phyloP scores from a whole-genome alignment of 2,329 filamentous ascomycete genomes.

The Immersiporthe knoxdaviesiana region DNA sequence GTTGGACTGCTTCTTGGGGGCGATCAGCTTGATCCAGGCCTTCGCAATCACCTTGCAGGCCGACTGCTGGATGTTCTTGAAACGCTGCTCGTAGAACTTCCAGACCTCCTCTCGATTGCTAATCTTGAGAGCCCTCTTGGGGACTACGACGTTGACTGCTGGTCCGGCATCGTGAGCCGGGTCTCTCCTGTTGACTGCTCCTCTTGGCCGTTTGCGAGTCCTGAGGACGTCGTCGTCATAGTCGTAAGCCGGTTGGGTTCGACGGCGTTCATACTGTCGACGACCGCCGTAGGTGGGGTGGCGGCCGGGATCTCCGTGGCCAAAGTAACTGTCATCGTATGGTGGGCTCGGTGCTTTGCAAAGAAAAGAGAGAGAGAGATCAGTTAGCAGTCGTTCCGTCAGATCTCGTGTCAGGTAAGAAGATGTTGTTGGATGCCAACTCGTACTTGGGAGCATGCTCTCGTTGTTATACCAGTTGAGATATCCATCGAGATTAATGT shows the following conservation, averaged over 20 bases:
- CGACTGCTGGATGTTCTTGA: conserved; percentile 70
- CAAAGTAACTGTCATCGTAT: conserved; percentile 33
- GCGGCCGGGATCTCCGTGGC: conserved; percentile 31
- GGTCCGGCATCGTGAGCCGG: conserved; percentile 44
- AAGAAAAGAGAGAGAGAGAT: too few relatives aligned
- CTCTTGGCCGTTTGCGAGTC: conserved; percentile 44
- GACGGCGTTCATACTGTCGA: conserved; percentile 37
- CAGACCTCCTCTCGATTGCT: conserved; percentile 58
- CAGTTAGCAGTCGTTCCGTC: not conserved
- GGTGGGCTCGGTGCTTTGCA: conserved; percentile 25
- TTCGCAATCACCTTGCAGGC: conserved; percentile 75
- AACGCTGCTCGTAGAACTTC: conserved; percentile 63
- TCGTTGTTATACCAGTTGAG: conserved; percentile 26
- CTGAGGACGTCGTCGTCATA: conserved; percentile 40
- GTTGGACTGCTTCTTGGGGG: conserved; percentile 76
- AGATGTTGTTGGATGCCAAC: conserved; percentile 30
- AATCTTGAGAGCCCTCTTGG: conserved; percentile 54
- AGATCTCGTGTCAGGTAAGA: not conserved
- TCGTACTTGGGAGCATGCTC: conserved; percentile 27
- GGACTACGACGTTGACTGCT: conserved; percentile 40
- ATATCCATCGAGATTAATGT: conserved; percentile 28
- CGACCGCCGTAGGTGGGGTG: conserved; percentile 33
- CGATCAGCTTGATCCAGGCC: conserved; percentile 74
- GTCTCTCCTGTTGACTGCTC: conserved; percentile 39
- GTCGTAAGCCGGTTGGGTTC: conserved; percentile 29